Conservation (phyloP, 1,284 basidiomycete genomes). For the Tilletia setariae region DNA sequence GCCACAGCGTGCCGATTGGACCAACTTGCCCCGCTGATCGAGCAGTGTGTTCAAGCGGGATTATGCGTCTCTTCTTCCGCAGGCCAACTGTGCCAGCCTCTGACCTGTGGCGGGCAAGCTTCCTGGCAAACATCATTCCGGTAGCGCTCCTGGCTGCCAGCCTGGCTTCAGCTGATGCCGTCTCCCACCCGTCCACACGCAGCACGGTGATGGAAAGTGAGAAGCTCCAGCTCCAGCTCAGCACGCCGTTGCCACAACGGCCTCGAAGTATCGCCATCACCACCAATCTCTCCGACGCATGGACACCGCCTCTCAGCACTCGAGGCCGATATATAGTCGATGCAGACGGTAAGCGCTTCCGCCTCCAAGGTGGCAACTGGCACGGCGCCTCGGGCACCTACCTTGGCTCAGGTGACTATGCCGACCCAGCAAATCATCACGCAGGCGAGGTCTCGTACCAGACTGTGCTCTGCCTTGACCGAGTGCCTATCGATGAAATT, state of each 20-base stretch:
- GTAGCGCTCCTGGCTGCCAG: no score
- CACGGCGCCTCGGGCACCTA: conserved; percentile 27
- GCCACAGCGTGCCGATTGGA: no score
- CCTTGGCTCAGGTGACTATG: conserved; percentile 16
- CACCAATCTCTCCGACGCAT: not conserved
- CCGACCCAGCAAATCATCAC: conserved; percentile 22
- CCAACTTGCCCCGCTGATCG: no score
- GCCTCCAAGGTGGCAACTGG: conserved; percentile 20
- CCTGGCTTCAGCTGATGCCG: no score
- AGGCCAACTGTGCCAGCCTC: no score
- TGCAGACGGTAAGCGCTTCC: conserved; percentile 21
- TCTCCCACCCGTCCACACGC: no score
- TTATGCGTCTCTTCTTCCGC: no score
- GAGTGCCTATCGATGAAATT: conserved; percentile 21
- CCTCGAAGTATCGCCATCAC: no score
- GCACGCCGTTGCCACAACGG: not conserved
- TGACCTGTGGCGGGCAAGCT: no score
- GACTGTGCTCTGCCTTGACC: conserved; percentile 23
- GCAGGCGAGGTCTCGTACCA: conserved; percentile 22
- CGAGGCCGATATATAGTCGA: conserved; percentile 23
- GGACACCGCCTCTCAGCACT: conserved; percentile 24
- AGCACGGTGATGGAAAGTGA: no score
- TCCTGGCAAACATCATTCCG: no score
- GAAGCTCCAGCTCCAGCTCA: not conserved
- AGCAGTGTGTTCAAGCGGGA: no score